phyloP scores from a whole-genome alignment of 306 rosid species.

The Medicago lupulina region DNA sequence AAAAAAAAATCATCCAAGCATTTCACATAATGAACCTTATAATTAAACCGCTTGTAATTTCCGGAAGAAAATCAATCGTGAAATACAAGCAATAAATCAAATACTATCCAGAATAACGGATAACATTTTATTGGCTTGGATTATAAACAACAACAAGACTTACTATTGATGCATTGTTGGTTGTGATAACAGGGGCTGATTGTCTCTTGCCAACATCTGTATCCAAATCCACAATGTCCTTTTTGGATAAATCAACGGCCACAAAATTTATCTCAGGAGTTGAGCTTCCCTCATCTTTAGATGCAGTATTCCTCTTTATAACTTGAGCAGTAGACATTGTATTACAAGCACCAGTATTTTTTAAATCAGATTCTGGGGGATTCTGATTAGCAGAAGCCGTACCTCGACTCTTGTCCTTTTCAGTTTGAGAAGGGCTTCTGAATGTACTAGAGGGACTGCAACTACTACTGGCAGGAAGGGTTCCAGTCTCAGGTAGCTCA shows the following conservation, averaged over 20 bases:
- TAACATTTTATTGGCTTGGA: slow-evolving; percentile 21
- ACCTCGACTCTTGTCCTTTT: slow-evolving; percentile 41
- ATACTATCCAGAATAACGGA: slow-evolving; percentile 11
- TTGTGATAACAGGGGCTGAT: slow-evolving; percentile 53
- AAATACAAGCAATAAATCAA: slow-evolving; percentile 30
- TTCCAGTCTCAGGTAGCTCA: slow-evolving; percentile 52
- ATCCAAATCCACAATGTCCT: slow-evolving; percentile 46
- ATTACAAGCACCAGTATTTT: slow-evolving; percentile 43
- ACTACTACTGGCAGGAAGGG: slow-evolving; percentile 44
- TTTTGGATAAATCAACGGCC: slow-evolving; percentile 52
- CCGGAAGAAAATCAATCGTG: slow-evolving; percentile 33
- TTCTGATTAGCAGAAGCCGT: slow-evolving; percentile 51
- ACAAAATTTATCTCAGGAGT: slow-evolving; percentile 50
- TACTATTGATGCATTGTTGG: slow-evolving; percentile 54
- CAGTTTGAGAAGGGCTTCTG: slow-evolving; percentile 36
- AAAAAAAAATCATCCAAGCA: slow-evolving; percentile 34
- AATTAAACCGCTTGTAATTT: slow-evolving; percentile 19
- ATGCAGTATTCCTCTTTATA: slow-evolving; percentile 46
- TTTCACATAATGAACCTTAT: slow-evolving; percentile 33
- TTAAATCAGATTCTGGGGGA: slow-evolving; percentile 43
- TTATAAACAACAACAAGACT: slow-evolving; percentile 45
- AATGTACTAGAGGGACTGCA: slow-evolving; percentile 39
- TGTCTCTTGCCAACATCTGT: slow-evolving; percentile 46
- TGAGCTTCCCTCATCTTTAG: slow-evolving; percentile 49
- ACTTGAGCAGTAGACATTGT: slow-evolving; percentile 46